A percentile compares a stretch with the other conserved stretches of the same genome.
Conservation (phyloP, 1,139 yeast genomes). For the Zhuliangozyma blackwelliae region DNA sequence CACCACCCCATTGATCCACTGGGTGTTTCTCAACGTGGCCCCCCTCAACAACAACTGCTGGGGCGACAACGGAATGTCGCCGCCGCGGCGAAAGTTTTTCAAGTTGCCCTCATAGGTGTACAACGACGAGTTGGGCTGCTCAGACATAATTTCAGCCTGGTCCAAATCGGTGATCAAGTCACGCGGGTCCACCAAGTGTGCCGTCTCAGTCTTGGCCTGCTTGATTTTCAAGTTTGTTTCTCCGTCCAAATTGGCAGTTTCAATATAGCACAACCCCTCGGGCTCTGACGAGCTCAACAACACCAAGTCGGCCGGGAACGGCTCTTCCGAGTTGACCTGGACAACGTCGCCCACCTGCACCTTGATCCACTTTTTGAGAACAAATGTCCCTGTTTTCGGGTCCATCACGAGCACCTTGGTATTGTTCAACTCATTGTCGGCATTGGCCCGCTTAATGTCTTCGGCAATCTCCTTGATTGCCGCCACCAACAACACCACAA, state of each 20-base stretch:
- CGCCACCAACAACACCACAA: slow-evolving; percentile 80
- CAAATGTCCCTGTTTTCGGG: slow-evolving; percentile 55
- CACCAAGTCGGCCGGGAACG: slow-evolving; percentile 91
- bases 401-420: slow-evolving; percentile 73
- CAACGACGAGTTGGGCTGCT: slow-evolving; percentile 89
- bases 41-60: slow-evolving; percentile 92
- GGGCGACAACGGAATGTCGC: slow-evolving; percentile 62
- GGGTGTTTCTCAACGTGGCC: slow-evolving; percentile 90
- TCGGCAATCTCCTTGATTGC: slow-evolving; percentile 90
- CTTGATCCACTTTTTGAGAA: slow-evolving; percentile 74
- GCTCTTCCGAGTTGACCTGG: slow-evolving; percentile 78
- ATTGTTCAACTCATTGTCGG: slow-evolving; percentile 85
- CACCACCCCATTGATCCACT: slow-evolving; percentile 92
- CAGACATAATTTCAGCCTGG: slow-evolving; percentile 56
- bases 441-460: slow-evolving; percentile 82
- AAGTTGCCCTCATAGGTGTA: slow-evolving; percentile 93
- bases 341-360: slow-evolving; percentile 91
- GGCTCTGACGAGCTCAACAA: slow-evolving; percentile 92
- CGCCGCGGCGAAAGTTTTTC: slow-evolving; percentile 42
- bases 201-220: slow-evolving; percentile 79
- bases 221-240: slow-evolving; percentile 95
- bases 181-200: slow-evolving; percentile 64
- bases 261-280: slow-evolving; percentile 94
- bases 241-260: slow-evolving; percentile 96
- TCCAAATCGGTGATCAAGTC: slow-evolving; percentile 44